A percentile compares a stretch with the other conserved stretches of the same genome.
These are phyloP conservation scores for Ocimum tenuiflorum DNA, from an alignment of 257 asterid genomes.

Conservation along the genomic window DNA sequence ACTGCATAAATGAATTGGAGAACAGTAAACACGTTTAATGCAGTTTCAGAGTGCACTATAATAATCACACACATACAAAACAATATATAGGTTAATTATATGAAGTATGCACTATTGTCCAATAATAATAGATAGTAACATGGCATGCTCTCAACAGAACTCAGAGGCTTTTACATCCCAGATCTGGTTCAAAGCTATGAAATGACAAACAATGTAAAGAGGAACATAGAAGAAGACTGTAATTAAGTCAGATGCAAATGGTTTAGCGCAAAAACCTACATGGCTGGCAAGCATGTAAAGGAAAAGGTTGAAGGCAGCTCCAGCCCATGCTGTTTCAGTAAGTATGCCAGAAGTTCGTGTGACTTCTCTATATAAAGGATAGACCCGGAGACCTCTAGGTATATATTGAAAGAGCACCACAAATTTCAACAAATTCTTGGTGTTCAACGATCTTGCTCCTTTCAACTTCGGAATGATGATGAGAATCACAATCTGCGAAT, in stretches of 20 bases:
- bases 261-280: conserved; percentile 46
- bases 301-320: conserved; percentile 95
- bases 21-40: not conserved
- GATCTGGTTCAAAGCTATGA: not conserved
- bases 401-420: conserved; percentile 81
- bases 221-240: not conserved
- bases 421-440: conserved; percentile 73
- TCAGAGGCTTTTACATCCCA: not conserved
- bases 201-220: not conserved
- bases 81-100: not conserved
- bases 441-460: conserved; percentile 77
- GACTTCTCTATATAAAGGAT: conserved; percentile 91
- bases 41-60: not conserved
- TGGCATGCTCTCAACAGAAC: not conserved
- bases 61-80: not conserved
- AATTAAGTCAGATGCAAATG: not conserved
- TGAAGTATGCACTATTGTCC: not conserved
- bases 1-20: not conserved
- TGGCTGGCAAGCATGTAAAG: conserved; percentile 99
- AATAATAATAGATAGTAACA: not conserved
- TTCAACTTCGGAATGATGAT: conserved; percentile 58
- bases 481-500: conserved; percentile 60
- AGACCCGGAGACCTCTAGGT: conserved; percentile 83
- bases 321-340: conserved; percentile 99
- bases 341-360: conserved; percentile 98